A percentile compares a stretch with the other conserved stretches of the same genome.
Conservation (phyloP, 2,329 filamentous ascomycete genomes). For the Neofusicoccum umdonicola region DNA sequence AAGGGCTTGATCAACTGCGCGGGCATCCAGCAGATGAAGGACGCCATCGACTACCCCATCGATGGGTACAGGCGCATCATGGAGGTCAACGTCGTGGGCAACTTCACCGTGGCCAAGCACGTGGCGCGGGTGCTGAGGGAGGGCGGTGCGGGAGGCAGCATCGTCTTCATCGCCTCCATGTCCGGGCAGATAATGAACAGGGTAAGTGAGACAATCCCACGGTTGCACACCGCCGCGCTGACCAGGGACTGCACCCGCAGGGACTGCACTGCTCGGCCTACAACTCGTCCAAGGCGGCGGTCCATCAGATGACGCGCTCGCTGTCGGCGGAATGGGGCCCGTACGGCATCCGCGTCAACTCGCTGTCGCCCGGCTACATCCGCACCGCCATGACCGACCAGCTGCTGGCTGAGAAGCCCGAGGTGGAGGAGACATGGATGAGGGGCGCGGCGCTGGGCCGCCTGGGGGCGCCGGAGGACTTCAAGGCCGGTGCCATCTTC, state of each 20-base stretch:
- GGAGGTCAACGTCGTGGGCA: conserved; percentile 39
- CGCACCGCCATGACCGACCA: conserved; percentile 42
- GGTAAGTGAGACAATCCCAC: not conserved
- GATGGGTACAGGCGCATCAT: conserved; percentile 35
- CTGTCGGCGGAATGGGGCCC: conserved; percentile 55
- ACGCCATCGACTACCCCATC: conserved; percentile 33
- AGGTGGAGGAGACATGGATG: conserved; percentile 30
- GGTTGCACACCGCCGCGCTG: not conserved
- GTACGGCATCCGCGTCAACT: conserved; percentile 49
- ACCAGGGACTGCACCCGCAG: conserved; percentile 13
- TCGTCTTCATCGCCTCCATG: conserved; percentile 41
- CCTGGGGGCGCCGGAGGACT: conserved; percentile 32
- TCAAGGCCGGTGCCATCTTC: conserved; percentile 30
- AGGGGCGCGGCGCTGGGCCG: conserved; percentile 26
- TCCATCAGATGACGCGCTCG: conserved; percentile 51
- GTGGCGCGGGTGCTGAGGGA: conserved; percentile 11
- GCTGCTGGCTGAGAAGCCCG: conserved; percentile 29
- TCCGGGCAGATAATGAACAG: conserved; percentile 20
- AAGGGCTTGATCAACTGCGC: conserved; percentile 29
- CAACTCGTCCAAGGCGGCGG: conserved; percentile 55
- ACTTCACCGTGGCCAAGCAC: conserved; percentile 30
- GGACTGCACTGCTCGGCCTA: conserved; percentile 47
- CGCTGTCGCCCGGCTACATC: conserved; percentile 54
- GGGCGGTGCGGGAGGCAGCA: conserved; percentile 23
- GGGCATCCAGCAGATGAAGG: conserved; percentile 30